Base-by-base conservation (phyloP, 352 stramenopile genomes). In the Phytophthora capsici region DNA sequence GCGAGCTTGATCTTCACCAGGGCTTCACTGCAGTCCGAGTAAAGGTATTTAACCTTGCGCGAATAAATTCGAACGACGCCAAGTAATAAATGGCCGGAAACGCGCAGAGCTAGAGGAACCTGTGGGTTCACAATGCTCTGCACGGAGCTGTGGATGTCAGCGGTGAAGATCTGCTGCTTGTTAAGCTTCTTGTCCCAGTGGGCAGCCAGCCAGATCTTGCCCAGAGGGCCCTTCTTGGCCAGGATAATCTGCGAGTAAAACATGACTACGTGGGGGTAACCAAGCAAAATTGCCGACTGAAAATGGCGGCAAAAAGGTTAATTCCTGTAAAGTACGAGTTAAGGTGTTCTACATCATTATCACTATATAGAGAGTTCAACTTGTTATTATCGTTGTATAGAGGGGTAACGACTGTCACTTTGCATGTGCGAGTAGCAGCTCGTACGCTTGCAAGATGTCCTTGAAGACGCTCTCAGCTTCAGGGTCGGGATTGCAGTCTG, bases 171-270 rank as follows among this genome's bases (percentile, higher is more conserved):
- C 77, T 99, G 95, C 38, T 97, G 89, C 72, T 99, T 98, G 65
- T 90, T 98, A 25, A 99, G 84, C 82, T 99, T 99, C 85, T 99
- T 99, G 84, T 99, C 98, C 93, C 94, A 99, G 77, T 99, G 98
- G 25, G 98, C 98, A 14, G 98, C 98, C 25, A 99, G 87, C 95
- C 98, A 99, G 53, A 99, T 98, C 80, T 99, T 99, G 48, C 97
- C 97, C 37, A 99, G 79, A 22, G 97, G 97, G 1, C 97, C 98
- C 73, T 99, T 99, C 87, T 99, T 99, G 51, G 97, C 96, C 23
- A 99, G 83, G 71, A 99, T 99, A 57, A 99, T 96, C 94, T 99
- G 95, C 43, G 97, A 99, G 86, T 99, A 99, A 74, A 99, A 99
- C 98, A 99, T 99, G 28, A 4, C 40, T 13, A 34, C 4, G 8